Percentiles rank a stretch among this genome's conserved stretches.
Conservation (phyloP, 176 grass and related monocot species). For the Pharus latifolius region DNA sequence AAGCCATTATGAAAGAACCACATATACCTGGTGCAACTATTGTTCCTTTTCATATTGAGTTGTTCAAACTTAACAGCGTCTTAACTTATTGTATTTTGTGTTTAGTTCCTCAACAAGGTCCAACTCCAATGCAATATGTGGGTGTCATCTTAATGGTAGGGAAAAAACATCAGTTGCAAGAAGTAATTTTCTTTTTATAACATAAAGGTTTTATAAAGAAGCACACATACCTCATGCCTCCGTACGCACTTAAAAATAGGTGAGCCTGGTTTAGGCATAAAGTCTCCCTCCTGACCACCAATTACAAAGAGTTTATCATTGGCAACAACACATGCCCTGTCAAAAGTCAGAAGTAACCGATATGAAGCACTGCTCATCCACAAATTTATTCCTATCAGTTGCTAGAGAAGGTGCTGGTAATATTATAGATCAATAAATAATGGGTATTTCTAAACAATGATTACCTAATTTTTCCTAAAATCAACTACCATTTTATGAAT, state of each 20-base stretch:
- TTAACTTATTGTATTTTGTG: background rate
- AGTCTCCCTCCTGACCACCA: slow-evolving; percentile 96
- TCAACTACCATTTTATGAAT: too few species aligned
- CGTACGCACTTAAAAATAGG: slow-evolving; percentile 80
- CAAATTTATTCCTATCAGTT: background rate
- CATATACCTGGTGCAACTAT: background rate
- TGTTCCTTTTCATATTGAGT: background rate
- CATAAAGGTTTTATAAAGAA: background rate
- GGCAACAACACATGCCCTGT: slow-evolving; percentile 66
- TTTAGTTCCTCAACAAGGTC: background rate
- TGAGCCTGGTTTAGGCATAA: slow-evolving; percentile 82
- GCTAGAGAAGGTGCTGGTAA: too few species aligned
- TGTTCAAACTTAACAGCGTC: background rate
- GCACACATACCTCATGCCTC: slow-evolving; percentile 56
- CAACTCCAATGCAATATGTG: background rate
- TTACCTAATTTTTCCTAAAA: too few species aligned
- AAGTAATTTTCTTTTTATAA: background rate
- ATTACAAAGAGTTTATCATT: slow-evolving; percentile 74
- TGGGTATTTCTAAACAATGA: too few species aligned
- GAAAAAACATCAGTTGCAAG: background rate
- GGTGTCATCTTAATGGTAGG: background rate
- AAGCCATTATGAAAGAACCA: too few species aligned
- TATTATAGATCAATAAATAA: too few species aligned
- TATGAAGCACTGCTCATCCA: background rate
- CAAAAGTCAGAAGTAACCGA: slow-evolving; percentile 2